phyloP scores from a whole-genome alignment of 2,329 filamentous ascomycete species.

The Cadophora sp. region DNA sequence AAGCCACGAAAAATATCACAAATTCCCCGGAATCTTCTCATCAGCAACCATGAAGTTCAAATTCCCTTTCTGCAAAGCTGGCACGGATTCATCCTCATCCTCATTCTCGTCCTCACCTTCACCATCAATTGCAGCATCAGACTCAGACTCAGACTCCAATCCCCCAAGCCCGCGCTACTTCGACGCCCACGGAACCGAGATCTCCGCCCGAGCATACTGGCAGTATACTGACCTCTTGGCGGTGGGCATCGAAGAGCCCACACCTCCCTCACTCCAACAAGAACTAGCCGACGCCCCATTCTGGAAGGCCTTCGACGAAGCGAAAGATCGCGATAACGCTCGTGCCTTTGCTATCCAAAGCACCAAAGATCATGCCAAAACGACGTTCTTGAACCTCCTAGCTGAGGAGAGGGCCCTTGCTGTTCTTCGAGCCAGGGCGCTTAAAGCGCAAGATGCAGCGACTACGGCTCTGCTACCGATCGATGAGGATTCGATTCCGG shows the following conservation, averaged over 20 bases:
- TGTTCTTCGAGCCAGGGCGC: not conserved
- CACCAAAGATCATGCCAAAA: too few species aligned
- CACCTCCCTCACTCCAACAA: not conserved
- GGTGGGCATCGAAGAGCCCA: too few species aligned
- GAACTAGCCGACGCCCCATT: not conserved
- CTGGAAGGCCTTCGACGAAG: too few species aligned
- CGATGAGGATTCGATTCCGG: not conserved
- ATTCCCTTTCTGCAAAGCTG: not conserved
- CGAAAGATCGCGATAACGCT: too few species aligned
- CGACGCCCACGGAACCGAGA: not conserved
- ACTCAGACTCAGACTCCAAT: not conserved
- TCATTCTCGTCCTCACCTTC: not conserved
- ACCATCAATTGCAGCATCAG: not conserved
- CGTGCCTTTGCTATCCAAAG: too few species aligned
- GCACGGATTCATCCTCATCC: not conserved
- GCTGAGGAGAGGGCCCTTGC: not conserved
- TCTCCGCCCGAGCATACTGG: not conserved
- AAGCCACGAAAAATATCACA: not conserved
- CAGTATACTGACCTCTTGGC: not conserved
- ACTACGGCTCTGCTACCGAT: not conserved
- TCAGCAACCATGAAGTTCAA: not conserved
- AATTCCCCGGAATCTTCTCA: not conserved
- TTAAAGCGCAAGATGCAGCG: not conserved
- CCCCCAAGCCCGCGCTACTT: too few species aligned
- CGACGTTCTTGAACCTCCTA: not conserved